Percentiles rank a stretch among this genome's conserved stretches.
These are phyloP conservation scores for Neurospora cerealis DNA, from an alignment of 495 filamentous ascomycete species.

Conservation along the genomic window DNA sequence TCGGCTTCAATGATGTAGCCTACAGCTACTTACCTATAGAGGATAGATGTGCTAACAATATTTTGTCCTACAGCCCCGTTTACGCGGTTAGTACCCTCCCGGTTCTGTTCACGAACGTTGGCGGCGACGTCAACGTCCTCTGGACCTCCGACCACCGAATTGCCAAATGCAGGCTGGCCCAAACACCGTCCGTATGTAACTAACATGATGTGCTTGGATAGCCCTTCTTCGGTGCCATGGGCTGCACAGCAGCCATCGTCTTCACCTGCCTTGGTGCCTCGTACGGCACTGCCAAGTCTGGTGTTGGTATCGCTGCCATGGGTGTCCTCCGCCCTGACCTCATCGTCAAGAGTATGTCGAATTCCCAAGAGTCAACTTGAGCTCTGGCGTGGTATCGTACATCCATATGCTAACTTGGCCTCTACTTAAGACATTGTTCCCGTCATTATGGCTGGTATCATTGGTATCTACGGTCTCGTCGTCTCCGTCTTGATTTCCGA, in stretches of 20 bases:
- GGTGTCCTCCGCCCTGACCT: slow-evolving; percentile 95
- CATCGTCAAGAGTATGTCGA: slow-evolving; percentile 88
- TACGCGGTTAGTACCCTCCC: slow-evolving; percentile 80
- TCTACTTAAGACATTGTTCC: slow-evolving; percentile 77
- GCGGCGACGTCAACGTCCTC: not conserved
- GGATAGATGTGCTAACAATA: slow-evolving; percentile 12
- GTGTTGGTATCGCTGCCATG: slow-evolving; percentile 97
- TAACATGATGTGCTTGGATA: slow-evolving; percentile 22
- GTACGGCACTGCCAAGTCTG: slow-evolving; percentile 98
- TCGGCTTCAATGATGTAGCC: not conserved
- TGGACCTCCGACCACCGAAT: not conserved
- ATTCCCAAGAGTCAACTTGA: slow-evolving; percentile 21
- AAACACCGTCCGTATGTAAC: not conserved
- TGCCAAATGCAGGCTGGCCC: not conserved
- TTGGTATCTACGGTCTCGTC: slow-evolving; percentile 99
- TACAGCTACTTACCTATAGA: not conserved
- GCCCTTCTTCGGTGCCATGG: slow-evolving; percentile 99
- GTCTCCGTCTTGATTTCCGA: slow-evolving; percentile 97
- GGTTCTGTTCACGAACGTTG: not conserved
- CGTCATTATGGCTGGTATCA: slow-evolving; percentile 99
- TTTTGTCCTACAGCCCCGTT: slow-evolving; percentile 60
- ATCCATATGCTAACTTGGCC: slow-evolving; percentile 10
- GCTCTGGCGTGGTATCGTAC: not conserved
- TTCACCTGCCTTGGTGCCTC: slow-evolving; percentile 98
- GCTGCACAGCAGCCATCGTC: slow-evolving; percentile 94